phyloP scores from a whole-genome alignment of 2,329 filamentous ascomycete genomes.

The Pyricularia sp. region DNA sequence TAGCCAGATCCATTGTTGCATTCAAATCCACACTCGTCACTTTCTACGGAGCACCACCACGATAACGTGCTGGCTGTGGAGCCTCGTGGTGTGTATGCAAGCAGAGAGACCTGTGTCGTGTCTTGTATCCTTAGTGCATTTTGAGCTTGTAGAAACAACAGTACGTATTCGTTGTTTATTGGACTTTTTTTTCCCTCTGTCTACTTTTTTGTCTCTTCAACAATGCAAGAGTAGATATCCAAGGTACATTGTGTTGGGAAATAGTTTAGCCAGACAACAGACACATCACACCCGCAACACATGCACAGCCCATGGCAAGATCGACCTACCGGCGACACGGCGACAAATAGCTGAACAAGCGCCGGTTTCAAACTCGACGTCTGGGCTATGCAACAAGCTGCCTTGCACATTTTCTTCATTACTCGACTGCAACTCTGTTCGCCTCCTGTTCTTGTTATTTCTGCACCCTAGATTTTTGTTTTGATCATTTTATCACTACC shows the following conservation, averaged over 20 bases:
- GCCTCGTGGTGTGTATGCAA: background rate
- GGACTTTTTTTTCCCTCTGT: too few relatives aligned
- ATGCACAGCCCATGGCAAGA: background rate
- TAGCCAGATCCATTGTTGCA: background rate
- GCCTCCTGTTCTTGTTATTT: background rate
- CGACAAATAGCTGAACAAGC: background rate
- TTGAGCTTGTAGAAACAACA: background rate
- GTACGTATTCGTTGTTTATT: background rate
- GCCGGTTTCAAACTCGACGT: slow-evolving; percentile 3
- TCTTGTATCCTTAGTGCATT: background rate
- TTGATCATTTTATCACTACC: background rate
- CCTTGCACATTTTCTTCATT: background rate
- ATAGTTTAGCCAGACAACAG: too few relatives aligned
- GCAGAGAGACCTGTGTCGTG: background rate
- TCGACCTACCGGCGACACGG: background rate
- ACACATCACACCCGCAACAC: too few relatives aligned
- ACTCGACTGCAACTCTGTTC: slow-evolving; percentile 2
- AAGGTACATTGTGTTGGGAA: too few relatives aligned
- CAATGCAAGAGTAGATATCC: too few relatives aligned
- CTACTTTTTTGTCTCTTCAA: too few relatives aligned
- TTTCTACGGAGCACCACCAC: background rate
- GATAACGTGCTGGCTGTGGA: background rate
- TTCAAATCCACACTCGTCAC: background rate
- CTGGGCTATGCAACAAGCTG: background rate
- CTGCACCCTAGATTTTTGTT: background rate